Percentiles rank a stretch among this genome's conserved stretches.
phyloP scores from a whole-genome alignment of 768 basidiomycete species.

The Chiua virens region DNA sequence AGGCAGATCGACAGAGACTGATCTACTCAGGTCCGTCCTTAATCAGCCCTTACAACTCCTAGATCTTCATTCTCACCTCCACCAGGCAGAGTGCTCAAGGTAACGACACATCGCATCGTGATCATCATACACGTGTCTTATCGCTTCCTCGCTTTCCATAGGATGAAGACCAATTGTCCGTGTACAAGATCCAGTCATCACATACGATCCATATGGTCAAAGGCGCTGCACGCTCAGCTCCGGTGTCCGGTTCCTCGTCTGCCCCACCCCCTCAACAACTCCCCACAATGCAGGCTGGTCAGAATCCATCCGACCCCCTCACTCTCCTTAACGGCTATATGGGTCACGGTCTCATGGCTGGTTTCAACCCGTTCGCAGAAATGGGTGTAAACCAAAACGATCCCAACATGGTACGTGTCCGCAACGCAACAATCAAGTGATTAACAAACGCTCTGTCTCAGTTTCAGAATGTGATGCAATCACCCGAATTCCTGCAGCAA shows the following conservation, averaged over 20 bases:
- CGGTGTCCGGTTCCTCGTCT: constrained; percentile 38
- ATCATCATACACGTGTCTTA: constrained; percentile 1
- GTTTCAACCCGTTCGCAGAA: constrained; percentile 88
- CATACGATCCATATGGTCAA: constrained; percentile 97
- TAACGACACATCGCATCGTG: constrained; percentile 21
- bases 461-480: constrained; percentile 85
- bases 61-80: neutral
- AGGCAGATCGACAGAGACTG: constrained; percentile 82
- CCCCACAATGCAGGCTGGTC: constrained; percentile 88
- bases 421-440: neutral
- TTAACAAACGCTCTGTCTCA: constrained; percentile 26
- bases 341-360: constrained; percentile 79
- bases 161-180: constrained; percentile 80
- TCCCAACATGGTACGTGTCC: constrained; percentile 79
- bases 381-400: constrained; percentile 92
- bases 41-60: neutral
- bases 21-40: constrained; percentile 80
- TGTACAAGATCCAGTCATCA: constrained; percentile 87
- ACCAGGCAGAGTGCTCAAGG: constrained; percentile 73
- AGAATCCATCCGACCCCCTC: constrained; percentile 84
- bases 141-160: constrained; percentile 26
- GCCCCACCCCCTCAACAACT: constrained; percentile 44
- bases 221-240: constrained; percentile 54
- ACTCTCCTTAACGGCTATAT: constrained; percentile 77
- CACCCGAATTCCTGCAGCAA: constrained; percentile 81